These are phyloP conservation scores for Pilaira anomala DNA, from an alignment of 192 early-diverging fungal genomes.

Conservation along the genomic window DNA sequence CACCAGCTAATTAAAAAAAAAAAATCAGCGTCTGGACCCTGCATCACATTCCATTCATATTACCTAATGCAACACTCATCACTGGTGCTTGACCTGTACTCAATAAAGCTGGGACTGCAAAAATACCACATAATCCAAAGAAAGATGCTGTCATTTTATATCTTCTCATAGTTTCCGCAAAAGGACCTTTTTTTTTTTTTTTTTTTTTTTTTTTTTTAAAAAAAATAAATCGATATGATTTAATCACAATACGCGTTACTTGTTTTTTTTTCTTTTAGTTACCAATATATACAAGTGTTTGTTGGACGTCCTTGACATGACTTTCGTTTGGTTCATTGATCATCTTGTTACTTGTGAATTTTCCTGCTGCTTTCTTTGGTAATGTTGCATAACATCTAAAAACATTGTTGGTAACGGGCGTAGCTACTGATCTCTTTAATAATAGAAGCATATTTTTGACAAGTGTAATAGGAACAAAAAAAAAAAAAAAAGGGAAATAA, in stretches of 20 bases:
- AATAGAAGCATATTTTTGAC: neutral
- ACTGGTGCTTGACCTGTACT: constrained; percentile 30
- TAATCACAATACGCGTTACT: neutral
- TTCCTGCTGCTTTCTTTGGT: constrained; percentile 29
- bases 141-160: constrained; percentile 39
- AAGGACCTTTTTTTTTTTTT: constrained; percentile 28
- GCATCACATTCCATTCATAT: neutral
- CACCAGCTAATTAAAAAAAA: constrained; percentile 26
- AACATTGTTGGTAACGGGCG: neutral
- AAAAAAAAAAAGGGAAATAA: neutral
- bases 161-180: constrained; percentile 32
- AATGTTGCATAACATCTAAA: constrained; percentile 16
- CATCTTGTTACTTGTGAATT: constrained; percentile 29
- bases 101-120: constrained; percentile 32
- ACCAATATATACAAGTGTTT: constrained; percentile 38
- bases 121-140: constrained; percentile 34
- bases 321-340: constrained; percentile 10
- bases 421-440: constrained; percentile 2
- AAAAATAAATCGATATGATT: neutral
- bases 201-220: too few relatives aligned
- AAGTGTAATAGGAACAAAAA: neutral
- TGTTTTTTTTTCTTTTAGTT: neutral
- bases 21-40: neutral
- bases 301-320: constrained; percentile 3
- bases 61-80: constrained; percentile 31